Evolutionary conservation across 495 filamentous ascomycete genomes (phyloP).

Genomic region (Penicillium soppii): DNA sequence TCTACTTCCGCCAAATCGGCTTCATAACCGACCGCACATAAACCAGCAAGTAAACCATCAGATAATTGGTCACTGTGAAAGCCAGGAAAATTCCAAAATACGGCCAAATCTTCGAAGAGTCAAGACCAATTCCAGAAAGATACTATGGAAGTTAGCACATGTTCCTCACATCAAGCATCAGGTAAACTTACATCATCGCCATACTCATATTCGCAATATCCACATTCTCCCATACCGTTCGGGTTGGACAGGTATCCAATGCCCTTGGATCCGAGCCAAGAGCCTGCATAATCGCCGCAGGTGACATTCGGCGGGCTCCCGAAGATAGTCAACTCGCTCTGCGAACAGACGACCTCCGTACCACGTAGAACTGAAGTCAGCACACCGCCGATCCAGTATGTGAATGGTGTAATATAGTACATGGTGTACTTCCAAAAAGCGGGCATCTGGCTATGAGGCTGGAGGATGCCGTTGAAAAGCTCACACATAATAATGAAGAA

Average conservation of each 20-base stretch:
- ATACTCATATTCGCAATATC: conserved; percentile 57
- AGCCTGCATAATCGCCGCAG: conserved; percentile 69
- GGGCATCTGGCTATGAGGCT: conserved; percentile 75
- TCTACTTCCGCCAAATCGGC: conserved; percentile 37
- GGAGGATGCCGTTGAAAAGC: conserved; percentile 79
- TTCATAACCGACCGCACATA: conserved; percentile 41
- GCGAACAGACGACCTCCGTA: conserved; percentile 56
- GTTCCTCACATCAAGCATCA: neutral
- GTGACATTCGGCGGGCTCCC: conserved; percentile 57
- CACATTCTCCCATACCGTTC: conserved; percentile 38
- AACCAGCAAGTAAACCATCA: conserved; percentile 59
- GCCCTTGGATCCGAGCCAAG: conserved; percentile 61
- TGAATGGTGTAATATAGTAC: conserved; percentile 82
- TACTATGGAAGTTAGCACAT: conserved; percentile 48
- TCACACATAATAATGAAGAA: conserved; percentile 57
- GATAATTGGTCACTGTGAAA: conserved; percentile 69
- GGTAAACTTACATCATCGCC: conserved; percentile 51
- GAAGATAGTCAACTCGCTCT: conserved; percentile 62
- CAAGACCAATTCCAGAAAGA: conserved; percentile 58
- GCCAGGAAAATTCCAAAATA: conserved; percentile 73
- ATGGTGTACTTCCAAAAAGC: conserved; percentile 76
- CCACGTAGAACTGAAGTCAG: conserved; percentile 69
- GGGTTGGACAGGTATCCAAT: conserved; percentile 63
- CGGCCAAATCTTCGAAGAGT: conserved; percentile 60
- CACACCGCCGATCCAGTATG: conserved; percentile 76